Evolutionary conservation across 2,329 filamentous ascomycete genomes (phyloP).

Genomic region (Emergomyces africanus): DNA sequence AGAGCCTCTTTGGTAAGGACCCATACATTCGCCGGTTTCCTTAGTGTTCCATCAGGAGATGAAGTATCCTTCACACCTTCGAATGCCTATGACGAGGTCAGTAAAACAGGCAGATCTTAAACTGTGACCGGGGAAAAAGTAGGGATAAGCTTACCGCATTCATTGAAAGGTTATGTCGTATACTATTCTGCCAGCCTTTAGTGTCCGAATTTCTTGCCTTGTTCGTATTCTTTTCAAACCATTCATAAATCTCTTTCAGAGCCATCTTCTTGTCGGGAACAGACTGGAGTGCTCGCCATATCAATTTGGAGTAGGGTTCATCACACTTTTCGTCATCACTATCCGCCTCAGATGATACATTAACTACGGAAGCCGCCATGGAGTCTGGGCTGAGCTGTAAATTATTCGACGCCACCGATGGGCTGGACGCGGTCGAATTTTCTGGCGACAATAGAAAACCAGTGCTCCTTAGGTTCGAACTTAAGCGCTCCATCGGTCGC

Average conservation of each 20-base stretch:
- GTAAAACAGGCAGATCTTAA: conserved; percentile 6
- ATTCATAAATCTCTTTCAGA: conserved; percentile 77
- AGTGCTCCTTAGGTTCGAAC: conserved; percentile 1
- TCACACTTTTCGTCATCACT: conserved; percentile 8
- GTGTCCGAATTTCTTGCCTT: conserved; percentile 50
- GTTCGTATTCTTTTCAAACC: conserved; percentile 71
- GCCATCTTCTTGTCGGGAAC: conserved; percentile 56
- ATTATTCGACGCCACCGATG: conserved; percentile 4
- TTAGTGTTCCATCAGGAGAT: conserved; percentile 39
- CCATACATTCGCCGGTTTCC: conserved; percentile 63
- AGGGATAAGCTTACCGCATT: conserved; percentile 54
- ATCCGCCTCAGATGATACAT: conserved; percentile 13
- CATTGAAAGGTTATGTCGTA: conserved; percentile 93
- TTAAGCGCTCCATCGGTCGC: not conserved
- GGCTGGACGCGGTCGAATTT: conserved; percentile 8
- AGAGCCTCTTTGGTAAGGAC: conserved; percentile 58
- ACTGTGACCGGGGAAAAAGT: conserved; percentile 5
- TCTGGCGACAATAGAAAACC: conserved; percentile 5
- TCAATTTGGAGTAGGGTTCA: conserved; percentile 65
- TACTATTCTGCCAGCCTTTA: conserved; percentile 90
- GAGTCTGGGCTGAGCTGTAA: not conserved
- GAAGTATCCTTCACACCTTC: conserved; percentile 18
- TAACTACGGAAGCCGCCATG: conserved; percentile 11
- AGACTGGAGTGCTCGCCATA: conserved; percentile 62
- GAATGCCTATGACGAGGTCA: conserved; percentile 20